Conservation (phyloP, 192 early-diverging fungal species). For the Mortierella alpina region DNA sequence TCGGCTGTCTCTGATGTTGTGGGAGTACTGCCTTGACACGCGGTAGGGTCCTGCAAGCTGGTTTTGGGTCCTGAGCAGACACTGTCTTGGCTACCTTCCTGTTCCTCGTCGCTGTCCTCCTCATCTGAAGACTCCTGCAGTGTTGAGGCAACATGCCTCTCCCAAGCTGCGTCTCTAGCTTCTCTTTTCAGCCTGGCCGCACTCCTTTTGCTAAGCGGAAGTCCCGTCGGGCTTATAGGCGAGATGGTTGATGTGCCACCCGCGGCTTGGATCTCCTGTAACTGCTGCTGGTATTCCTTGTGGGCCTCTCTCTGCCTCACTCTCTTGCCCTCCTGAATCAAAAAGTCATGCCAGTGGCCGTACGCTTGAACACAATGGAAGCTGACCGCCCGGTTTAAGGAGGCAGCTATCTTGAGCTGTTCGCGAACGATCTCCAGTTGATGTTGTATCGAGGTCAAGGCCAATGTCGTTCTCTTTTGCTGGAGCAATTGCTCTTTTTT, state of each 20-base stretch:
- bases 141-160: conserved; percentile 47
- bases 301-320: conserved; percentile 33
- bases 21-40: too few species aligned
- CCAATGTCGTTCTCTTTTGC: conserved; percentile 52
- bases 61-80: background rate
- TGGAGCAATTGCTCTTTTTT: background rate
- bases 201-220: conserved; percentile 19
- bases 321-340: conserved; percentile 54
- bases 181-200: conserved; percentile 31
- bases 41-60: background rate
- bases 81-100: conserved; percentile 7
- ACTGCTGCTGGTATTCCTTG: conserved; percentile 17
- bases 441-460: conserved; percentile 56
- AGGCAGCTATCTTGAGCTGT: conserved; percentile 80
- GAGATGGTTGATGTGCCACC: conserved; percentile 3
- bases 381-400: conserved; percentile 69
- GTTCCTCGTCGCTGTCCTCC: conserved; percentile 48
- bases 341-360: conserved; percentile 64
- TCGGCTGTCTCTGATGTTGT: background rate
- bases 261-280: conserved; percentile 28
- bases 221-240: conserved; percentile 6
- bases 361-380: conserved; percentile 86
- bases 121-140: conserved; percentile 51
- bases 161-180: conserved; percentile 44
- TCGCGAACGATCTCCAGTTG: conserved; percentile 67